These are phyloP conservation scores for Psidium guajava DNA, from an alignment of 345 rosid species.

Conservation along the genomic window DNA sequence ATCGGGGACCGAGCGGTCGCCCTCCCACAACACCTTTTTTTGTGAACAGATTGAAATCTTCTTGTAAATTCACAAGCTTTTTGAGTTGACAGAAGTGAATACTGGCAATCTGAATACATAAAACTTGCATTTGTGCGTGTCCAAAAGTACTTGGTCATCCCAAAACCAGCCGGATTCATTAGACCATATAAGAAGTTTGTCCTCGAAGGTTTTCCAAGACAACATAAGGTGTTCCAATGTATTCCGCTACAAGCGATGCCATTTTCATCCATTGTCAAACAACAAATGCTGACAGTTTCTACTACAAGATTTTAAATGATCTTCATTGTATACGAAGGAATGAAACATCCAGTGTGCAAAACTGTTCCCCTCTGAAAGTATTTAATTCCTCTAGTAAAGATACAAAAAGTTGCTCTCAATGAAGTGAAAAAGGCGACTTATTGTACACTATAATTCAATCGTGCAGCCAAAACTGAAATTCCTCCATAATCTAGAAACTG, in stretches of 20 bases:
- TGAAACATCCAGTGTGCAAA: background rate
- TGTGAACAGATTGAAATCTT: background rate
- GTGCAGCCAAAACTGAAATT: background rate
- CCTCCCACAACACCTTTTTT: background rate
- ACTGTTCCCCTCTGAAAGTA: background rate
- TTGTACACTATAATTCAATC: background rate
- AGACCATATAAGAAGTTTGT: background rate
- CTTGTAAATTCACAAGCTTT: background rate
- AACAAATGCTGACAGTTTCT: background rate
- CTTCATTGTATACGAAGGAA: background rate
- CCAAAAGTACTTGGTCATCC: background rate
- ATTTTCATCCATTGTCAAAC: background rate
- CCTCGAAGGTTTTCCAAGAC: background rate
- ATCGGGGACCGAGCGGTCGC: background rate
- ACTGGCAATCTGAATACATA: background rate
- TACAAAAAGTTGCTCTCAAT: background rate
- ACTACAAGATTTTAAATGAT: background rate
- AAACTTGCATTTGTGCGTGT: background rate
- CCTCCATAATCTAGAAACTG: conserved; percentile 17
- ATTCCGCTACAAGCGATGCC: background rate
- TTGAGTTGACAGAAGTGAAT: background rate
- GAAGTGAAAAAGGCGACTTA: background rate
- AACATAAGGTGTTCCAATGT: background rate
- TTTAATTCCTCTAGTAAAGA: background rate
- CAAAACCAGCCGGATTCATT: background rate